Conservation (phyloP, 192 early-diverging fungal genomes). For the Thamnidium elegans region DNA sequence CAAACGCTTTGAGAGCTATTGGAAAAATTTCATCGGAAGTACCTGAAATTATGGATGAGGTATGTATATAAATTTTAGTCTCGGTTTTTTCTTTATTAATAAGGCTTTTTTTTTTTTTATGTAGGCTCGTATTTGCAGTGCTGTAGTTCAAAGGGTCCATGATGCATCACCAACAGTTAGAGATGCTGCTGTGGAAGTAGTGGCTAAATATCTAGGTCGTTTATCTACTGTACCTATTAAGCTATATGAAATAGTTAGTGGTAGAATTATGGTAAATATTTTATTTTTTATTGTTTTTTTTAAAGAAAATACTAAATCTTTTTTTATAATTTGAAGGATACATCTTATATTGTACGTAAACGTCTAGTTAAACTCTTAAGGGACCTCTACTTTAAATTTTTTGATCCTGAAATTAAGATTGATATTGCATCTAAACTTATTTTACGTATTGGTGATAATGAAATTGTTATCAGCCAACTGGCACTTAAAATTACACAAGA, state of each 20-base stretch:
- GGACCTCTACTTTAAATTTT: constrained; percentile 64
- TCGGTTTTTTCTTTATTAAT: too few species aligned
- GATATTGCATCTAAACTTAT: constrained; percentile 72
- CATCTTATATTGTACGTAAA: constrained; percentile 84
- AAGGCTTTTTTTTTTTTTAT: too few species aligned
- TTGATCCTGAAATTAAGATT: constrained; percentile 45
- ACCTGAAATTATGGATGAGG: constrained; percentile 59
- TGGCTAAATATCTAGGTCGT: constrained; percentile 75
- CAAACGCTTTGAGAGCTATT: constrained; percentile 78
- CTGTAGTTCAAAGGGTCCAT: constrained; percentile 72
- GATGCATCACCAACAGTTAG: constrained; percentile 84
- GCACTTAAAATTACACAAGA: constrained; percentile 71
- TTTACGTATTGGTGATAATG: constrained; percentile 67
- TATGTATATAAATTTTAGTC: too few species aligned
- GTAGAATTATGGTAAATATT: constrained; percentile 65
- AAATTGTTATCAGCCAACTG: constrained; percentile 55
- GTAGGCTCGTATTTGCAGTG: constrained; percentile 60
- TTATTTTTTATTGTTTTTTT: not conserved
- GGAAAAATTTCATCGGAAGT: constrained; percentile 70
- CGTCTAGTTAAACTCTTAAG: constrained; percentile 75
- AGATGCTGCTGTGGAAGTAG: constrained; percentile 87
- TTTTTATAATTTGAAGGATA: constrained; percentile 62
- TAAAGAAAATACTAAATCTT: not conserved
- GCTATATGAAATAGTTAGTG: constrained; percentile 80
- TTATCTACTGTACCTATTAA: constrained; percentile 61